These are phyloP conservation scores for Saccharomycopsis fermentans DNA, from an alignment of 805 yeast genomes.

Conservation along the genomic window DNA sequence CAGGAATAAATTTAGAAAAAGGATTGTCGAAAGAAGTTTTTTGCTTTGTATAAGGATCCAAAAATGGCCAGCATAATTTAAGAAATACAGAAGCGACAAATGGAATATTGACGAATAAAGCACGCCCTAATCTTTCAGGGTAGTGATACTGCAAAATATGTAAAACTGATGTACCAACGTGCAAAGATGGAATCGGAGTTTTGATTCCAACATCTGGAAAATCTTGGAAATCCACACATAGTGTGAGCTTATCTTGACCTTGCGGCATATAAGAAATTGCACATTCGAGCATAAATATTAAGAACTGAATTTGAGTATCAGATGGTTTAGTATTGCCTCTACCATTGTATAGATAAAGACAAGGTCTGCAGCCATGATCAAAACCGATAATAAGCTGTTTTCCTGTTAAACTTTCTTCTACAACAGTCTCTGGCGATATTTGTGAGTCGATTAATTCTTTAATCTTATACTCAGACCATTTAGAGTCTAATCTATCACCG, in stretches of 20 bases:
- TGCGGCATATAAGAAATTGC: constrained; percentile 46
- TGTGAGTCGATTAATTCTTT: constrained; percentile 25
- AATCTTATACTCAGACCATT: constrained; percentile 6
- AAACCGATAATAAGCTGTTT: constrained; percentile 45
- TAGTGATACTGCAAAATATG: constrained; percentile 47
- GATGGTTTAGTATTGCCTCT: constrained; percentile 45
- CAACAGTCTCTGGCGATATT: constrained; percentile 33
- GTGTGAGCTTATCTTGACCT: constrained; percentile 46
- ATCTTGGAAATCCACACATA: constrained; percentile 45
- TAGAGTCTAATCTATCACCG: constrained; percentile 7
- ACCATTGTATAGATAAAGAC: constrained; percentile 43
- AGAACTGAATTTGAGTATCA: constrained; percentile 43
- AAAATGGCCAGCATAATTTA: constrained; percentile 46
- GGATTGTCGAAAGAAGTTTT: constrained; percentile 51
- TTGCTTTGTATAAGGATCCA: constrained; percentile 49
- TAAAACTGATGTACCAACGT: constrained; percentile 40
- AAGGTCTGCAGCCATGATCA: constrained; percentile 43
- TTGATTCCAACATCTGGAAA: constrained; percentile 27
- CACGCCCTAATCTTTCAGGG: constrained; percentile 48
- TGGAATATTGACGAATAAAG: constrained; percentile 45
- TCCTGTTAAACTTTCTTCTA: constrained; percentile 42
- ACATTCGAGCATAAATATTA: constrained; percentile 47
- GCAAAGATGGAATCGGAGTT: constrained; percentile 38
- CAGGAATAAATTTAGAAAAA: constrained; percentile 43
- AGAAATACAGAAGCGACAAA: constrained; percentile 48